Base-by-base conservation (phyloP, 371 early-diverging fungal species). In the Choanephora cucurbitarum region DNA sequence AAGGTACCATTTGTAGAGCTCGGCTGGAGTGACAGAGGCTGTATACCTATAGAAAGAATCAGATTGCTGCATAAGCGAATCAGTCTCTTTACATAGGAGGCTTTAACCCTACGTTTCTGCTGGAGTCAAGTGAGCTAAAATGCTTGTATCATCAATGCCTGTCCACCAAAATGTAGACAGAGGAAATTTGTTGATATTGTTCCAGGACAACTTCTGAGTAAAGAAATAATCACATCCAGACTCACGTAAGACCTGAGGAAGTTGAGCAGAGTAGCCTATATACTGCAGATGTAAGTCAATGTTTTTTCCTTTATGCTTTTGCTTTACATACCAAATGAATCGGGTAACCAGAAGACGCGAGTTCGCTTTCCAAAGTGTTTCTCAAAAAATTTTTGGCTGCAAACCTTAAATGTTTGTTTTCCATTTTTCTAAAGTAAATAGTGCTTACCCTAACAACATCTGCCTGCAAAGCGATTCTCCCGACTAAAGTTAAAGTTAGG, bases 201-300 rank as follows among this genome's bases (percentile, higher is more conserved):
- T 98, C 98, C 96, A 97, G 4, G 94, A 94, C 14, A 98, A 74
- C 70, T 98, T 98, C 64, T 98, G 99, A 4, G 99, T 98, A 68
- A 97, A 96, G 57, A 98, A 98, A 67, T 94, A 98, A 66, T 93
- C 77, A 46, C 92, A 81, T 10, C 90, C 96, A 1, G 94, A 74
- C 46, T 78, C 79, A 33, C 81, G 75, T 37, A 95, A 80, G 21
- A 98, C 91, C 79, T 98, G 99, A 11, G 99, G 99, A 24, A 98
- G 79, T 48, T 68, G 69, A 37, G 78, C 77, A 57, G 83, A 82
- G 59, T 85, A 86, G 2, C 83, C 73, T 73, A n/a, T 19, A 22
- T 10, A 15, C 5, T 37, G 50, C 18, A 24, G 2, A 11, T 52
- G 11, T 23, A 31, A 49, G 33, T 11, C n/a, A 11, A 15, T 17